Evolutionary conservation across 768 basidiomycete species (phyloP).

Genomic region (Termitomyces sp.): DNA sequence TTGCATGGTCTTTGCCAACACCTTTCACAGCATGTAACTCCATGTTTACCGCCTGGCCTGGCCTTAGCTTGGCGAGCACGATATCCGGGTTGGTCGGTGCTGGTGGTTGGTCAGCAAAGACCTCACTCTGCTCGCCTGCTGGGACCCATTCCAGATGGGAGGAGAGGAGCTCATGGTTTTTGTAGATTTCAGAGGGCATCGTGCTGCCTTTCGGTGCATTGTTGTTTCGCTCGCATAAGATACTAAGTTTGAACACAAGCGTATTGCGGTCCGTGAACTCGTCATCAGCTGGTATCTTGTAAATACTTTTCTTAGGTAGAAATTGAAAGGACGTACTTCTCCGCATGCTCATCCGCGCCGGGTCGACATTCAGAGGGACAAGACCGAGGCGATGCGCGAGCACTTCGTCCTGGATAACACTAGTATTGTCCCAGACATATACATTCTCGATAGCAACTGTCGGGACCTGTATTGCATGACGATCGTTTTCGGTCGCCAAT

Average conservation of each 20-base stretch:
- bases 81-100: conserved; percentile 75
- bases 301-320: background rate
- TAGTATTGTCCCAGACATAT: conserved; percentile 93
- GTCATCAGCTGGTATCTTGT: conserved; percentile 39
- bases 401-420: conserved; percentile 91
- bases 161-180: conserved; percentile 64
- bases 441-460: conserved; percentile 87
- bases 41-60: conserved; percentile 83
- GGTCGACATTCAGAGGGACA: conserved; percentile 85
- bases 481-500: background rate
- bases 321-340: conserved; percentile 19
- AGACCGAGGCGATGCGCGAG: conserved; percentile 90
- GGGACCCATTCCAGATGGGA: conserved; percentile 71
- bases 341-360: conserved; percentile 60
- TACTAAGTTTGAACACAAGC: conserved; percentile 75
- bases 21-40: conserved; percentile 91
- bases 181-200: conserved; percentile 61
- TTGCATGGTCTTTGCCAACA: conserved; percentile 92
- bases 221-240: conserved; percentile 59
- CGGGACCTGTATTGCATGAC: conserved; percentile 57
- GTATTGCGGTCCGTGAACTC: conserved; percentile 84
- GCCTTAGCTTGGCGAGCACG: conserved; percentile 85
- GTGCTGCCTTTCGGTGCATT: conserved; percentile 47
- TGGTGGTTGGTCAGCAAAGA: conserved; percentile 51
- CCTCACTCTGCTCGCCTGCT: conserved; percentile 71